Percentiles rank a stretch among this genome's conserved stretches.
Evolutionary conservation across 2,329 filamentous ascomycete genomes (phyloP).

Genomic region (Apiospora arundinis): DNA sequence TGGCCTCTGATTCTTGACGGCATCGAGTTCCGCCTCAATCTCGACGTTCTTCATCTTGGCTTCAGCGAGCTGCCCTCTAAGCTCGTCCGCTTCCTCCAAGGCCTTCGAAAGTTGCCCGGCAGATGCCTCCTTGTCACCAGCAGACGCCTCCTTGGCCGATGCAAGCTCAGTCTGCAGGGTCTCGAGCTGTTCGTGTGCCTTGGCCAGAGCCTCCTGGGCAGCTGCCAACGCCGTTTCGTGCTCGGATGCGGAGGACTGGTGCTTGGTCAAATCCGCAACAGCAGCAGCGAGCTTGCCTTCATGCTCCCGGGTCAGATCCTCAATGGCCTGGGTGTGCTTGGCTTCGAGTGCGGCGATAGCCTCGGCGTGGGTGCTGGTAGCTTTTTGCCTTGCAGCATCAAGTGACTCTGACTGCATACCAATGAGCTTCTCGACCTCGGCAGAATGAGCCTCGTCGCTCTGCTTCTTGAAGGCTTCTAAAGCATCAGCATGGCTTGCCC

Average conservation of each 20-base stretch:
- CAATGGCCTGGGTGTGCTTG: conserved; percentile 53
- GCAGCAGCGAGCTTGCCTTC: conserved; percentile 40
- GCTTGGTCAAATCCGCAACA: conserved; percentile 38
- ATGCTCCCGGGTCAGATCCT: conserved; percentile 49
- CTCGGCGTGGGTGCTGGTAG: conserved; percentile 36
- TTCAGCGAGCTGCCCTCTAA: conserved; percentile 61
- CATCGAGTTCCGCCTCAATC: conserved; percentile 66
- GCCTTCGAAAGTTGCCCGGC: conserved; percentile 47
- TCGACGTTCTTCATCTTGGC: conserved; percentile 67
- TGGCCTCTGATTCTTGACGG: conserved; percentile 59
- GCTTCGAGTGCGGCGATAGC: conserved; percentile 47
- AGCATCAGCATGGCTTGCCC: conserved; percentile 42
- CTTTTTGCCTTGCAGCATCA: conserved; percentile 51
- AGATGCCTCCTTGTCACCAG: conserved; percentile 15
- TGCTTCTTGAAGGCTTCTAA: conserved; percentile 50
- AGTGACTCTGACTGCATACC: conserved; percentile 51
- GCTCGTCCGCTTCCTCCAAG: conserved; percentile 54
- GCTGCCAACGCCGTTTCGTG: conserved; percentile 44
- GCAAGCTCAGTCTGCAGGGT: conserved; percentile 44
- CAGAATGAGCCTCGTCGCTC: conserved; percentile 46
- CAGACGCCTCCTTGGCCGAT: conserved; percentile 26
- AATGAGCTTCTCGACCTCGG: conserved; percentile 54
- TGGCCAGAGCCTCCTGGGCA: conserved; percentile 40
- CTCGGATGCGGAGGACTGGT: conserved; percentile 39
- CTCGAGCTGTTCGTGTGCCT: conserved; percentile 41